Evolutionary conservation across 23 red algal genomes (phyloP).

Genomic region (Agarophyton chilense): DNA sequence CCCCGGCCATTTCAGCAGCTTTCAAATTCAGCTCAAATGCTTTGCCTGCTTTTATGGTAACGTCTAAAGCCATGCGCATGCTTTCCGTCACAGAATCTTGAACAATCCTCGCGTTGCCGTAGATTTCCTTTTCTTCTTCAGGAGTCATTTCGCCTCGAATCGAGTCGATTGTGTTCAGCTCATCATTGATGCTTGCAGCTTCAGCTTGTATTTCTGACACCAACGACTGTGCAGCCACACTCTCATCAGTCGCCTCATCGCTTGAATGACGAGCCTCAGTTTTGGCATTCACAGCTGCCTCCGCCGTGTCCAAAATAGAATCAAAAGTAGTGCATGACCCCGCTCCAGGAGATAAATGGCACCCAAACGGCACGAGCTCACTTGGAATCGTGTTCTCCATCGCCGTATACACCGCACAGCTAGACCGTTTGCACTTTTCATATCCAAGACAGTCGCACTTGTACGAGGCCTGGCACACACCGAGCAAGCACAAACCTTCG

Average conservation of each 20-base stretch:
- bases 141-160: too few species aligned
- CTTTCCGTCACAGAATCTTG: not conserved
- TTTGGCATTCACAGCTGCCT: slow-evolving; percentile 27
- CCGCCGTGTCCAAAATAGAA: slow-evolving; percentile 18
- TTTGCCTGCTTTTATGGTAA: not conserved
- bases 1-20: too few species aligned
- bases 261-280: too few species aligned
- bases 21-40: not conserved
- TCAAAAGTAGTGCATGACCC: slow-evolving; percentile 40
- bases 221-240: too few species aligned
- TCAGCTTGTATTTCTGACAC: too few species aligned
- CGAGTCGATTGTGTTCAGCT: too few species aligned
- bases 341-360: slow-evolving; percentile 16
- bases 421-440: too few species aligned
- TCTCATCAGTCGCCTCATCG: too few species aligned
- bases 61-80: not conserved
- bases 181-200: too few species aligned
- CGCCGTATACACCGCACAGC: too few species aligned
- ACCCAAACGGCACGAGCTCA: too few species aligned
- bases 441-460: slow-evolving; percentile 54
- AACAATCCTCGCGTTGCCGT: not conserved
- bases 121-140: not conserved
- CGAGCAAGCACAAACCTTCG: slow-evolving; percentile 16
- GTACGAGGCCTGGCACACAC: slow-evolving; percentile 32
- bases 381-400: too few species aligned